Base-by-base conservation (phyloP, 2,329 filamentous ascomycete genomes). In the Neobulgaria alba region DNA sequence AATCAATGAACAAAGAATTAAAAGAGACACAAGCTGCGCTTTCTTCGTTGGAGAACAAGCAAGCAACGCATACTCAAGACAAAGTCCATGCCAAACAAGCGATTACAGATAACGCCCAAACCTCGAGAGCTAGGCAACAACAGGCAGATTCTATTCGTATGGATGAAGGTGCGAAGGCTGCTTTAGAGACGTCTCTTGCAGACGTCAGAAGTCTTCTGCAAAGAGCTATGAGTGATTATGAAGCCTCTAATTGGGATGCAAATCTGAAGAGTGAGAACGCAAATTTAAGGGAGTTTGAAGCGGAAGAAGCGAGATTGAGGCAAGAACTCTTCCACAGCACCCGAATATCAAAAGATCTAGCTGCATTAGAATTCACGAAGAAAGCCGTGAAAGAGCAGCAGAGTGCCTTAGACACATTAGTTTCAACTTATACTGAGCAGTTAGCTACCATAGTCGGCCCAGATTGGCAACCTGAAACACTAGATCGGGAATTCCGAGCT, bases 261-360 rank as follows among this genome's bases (percentile, higher is more conserved):
- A 78, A 83, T 48, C 71, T 95, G 15, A 72, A 79, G 33, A 67
- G 76, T 21, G 75, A 79, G 38, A 82, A 86, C 37, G 63, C 68
- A 10, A 73, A 78, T 47, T 67, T 93, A 9, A 75, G 76, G 46
- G 69, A 73, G 32, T 64, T 93, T 2, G 87, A 95, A 54, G 77
- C 74, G 15, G 77, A 83, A 53, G 81, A 75, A 44, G 77, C 84
- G 26, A 78, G 72, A 50, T 70, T 96, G 19, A 81, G 82, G 33
- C 67, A 73, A n/a, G 90, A 96, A 57, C 74, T 95, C 26, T 74
- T 88, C 7, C 83, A 93, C 54, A 86, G 82, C 43, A 94, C 85
- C 2, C 79, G 81, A 42, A 75, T 85, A 42, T 87, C 88, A 4
- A 79, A 82, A 3, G 88, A 94, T 47, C 75, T 88, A 29, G 92